A percentile compares a stretch with the other conserved stretches of the same genome.
Conservation (phyloP, 108 stramenopile genomes). For the Poteriospumella lacustris region DNA sequence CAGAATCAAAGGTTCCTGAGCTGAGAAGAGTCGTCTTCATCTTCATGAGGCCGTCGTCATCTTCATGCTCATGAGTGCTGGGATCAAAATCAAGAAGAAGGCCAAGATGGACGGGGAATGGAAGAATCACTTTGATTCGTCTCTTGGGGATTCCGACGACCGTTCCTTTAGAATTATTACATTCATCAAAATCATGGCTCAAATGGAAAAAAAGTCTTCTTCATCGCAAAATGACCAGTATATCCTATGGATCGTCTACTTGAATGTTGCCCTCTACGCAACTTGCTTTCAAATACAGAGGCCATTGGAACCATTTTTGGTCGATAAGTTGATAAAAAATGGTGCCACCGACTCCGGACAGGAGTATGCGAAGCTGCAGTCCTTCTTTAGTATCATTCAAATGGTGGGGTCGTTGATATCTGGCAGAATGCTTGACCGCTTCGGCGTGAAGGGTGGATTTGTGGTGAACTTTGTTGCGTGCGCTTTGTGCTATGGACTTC, state of each 20-base stretch:
- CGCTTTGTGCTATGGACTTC: slow-evolving; percentile 59
- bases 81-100: no score
- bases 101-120: no score
- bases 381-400: slow-evolving; percentile 65
- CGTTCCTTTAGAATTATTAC: no score
- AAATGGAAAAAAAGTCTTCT: background rate
- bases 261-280: slow-evolving; percentile 68
- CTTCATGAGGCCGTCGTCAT: no score
- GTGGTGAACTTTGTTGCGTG: slow-evolving; percentile 60
- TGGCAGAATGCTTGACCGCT: slow-evolving; percentile 60
- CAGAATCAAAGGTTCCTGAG: no score
- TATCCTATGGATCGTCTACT: background rate
- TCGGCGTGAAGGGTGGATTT: slow-evolving; percentile 58
- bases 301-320: slow-evolving; percentile 70
- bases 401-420: slow-evolving; percentile 65
- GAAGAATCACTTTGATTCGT: no score
- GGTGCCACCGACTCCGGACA: slow-evolving; percentile 44
- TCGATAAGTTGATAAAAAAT: slow-evolving; percentile 44
- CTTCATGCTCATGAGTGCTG: no score
- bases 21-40: no score
- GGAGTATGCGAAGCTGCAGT: slow-evolving; percentile 65
- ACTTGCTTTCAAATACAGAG: slow-evolving; percentile 69
- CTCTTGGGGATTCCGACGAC: no score
- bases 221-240: background rate
- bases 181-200: no score